Percentiles rank a stretch among this genome's conserved stretches.
These are phyloP conservation scores for Aureobasidium sp. DNA, from an alignment of 2,329 filamentous ascomycete species.

Conservation along the genomic window DNA sequence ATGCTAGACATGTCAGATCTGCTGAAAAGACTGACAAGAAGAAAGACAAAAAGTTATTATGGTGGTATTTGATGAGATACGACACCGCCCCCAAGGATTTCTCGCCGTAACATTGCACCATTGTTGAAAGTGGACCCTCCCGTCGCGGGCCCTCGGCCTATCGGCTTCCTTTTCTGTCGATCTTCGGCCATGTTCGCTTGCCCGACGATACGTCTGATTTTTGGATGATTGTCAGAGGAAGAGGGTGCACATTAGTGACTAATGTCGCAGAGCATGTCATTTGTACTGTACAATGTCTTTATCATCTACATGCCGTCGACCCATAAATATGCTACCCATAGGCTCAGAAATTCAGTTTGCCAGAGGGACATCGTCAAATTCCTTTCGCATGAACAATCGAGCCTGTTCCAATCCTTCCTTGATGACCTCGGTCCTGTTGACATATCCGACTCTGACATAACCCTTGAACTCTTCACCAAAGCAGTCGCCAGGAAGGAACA, in stretches of 20 bases:
- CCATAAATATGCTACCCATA: too few species aligned
- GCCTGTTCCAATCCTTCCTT: slow-evolving; percentile 55
- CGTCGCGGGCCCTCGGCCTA: slow-evolving; percentile 9
- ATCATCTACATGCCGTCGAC: too few species aligned
- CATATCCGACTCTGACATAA: slow-evolving; percentile 72
- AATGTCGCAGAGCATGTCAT: too few species aligned
- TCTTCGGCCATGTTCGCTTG: slow-evolving; percentile 4
- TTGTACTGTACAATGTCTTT: too few species aligned
- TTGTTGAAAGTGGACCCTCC: not conserved
- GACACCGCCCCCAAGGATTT: not conserved
- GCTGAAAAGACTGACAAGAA: not conserved
- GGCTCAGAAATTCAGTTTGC: slow-evolving; percentile 1
- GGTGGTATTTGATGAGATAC: not conserved
- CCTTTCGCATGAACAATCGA: slow-evolving; percentile 49
- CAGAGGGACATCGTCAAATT: slow-evolving; percentile 46
- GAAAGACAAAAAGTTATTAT: not conserved
- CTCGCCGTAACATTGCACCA: not conserved
- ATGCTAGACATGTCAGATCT: not conserved
- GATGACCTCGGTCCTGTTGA: slow-evolving; percentile 62
- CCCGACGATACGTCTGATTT: not conserved
- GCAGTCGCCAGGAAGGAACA: slow-evolving; percentile 65
- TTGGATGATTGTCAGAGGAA: too few species aligned
- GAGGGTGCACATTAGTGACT: too few species aligned
- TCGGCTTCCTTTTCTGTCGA: slow-evolving; percentile 5
- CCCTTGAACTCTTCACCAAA: slow-evolving; percentile 71